Percentiles rank a stretch among this genome's conserved stretches.
These are phyloP conservation scores for Pichia sp. DNA, from an alignment of 1,139 yeast genomes.

Conservation along the genomic window DNA sequence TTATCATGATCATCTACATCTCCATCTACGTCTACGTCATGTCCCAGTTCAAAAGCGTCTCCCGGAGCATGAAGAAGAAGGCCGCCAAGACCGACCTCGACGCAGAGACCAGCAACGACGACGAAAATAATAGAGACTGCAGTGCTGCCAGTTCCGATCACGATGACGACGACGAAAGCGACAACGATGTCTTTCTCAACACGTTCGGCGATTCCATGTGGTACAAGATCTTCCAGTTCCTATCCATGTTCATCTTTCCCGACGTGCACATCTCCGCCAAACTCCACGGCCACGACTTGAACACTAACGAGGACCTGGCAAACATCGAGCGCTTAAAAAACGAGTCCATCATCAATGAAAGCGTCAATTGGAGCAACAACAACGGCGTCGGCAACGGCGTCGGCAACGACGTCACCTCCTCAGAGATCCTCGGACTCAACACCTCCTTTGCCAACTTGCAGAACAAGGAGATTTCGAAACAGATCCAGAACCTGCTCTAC, in stretches of 20 bases:
- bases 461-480: constrained; percentile 24
- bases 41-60: constrained; percentile 49
- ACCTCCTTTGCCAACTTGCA: background rate
- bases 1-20: constrained; percentile 62
- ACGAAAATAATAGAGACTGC: background rate
- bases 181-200: constrained; percentile 17
- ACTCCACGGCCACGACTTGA: constrained; percentile 27
- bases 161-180: constrained; percentile 8
- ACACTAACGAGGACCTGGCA: constrained; percentile 24
- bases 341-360: constrained; percentile 10
- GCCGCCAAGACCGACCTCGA: background rate
- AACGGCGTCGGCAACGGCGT: background rate
- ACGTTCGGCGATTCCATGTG: constrained; percentile 30
- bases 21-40: constrained; percentile 72
- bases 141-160: background rate
- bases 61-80: constrained; percentile 15
- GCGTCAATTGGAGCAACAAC: constrained; percentile 23
- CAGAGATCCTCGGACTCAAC: constrained; percentile 18
- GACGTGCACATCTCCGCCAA: constrained; percentile 29
- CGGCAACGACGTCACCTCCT: constrained; percentile 4
- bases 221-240: constrained; percentile 27
- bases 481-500: constrained; percentile 43
- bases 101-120: background rate
- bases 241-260: constrained; percentile 30
- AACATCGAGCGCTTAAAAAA: constrained; percentile 21